Conservation (phyloP, 768 basidiomycete genomes). For the Xerocomellus chrysenteron region DNA sequence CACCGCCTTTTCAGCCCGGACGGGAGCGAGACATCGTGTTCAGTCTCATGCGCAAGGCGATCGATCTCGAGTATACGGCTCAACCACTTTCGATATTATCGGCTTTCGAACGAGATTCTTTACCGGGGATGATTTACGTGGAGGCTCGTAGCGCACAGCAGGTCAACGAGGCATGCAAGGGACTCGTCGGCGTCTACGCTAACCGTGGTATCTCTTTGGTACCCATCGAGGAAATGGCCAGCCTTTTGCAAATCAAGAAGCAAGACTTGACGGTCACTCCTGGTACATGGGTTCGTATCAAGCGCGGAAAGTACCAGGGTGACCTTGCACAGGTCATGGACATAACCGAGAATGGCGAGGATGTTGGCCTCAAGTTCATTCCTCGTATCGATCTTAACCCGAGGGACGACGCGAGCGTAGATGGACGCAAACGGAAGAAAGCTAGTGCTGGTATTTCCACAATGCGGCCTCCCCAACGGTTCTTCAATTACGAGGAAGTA, state of each 20-base stretch:
- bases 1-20: slow-evolving; percentile 57
- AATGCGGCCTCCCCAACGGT: slow-evolving; percentile 85
- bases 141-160: slow-evolving; percentile 88
- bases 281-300: slow-evolving; percentile 94
- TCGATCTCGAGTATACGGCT: slow-evolving; percentile 77
- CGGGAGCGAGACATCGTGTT: slow-evolving; percentile 92
- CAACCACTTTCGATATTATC: slow-evolving; percentile 85
- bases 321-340: slow-evolving; percentile 96
- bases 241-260: slow-evolving; percentile 92
- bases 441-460: slow-evolving; percentile 43
- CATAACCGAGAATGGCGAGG: slow-evolving; percentile 89
- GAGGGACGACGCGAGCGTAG: slow-evolving; percentile 68
- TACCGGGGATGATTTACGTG: slow-evolving; percentile 95
- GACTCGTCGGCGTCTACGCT: slow-evolving; percentile 90
- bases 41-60: slow-evolving; percentile 91
- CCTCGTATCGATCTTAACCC: slow-evolving; percentile 98
- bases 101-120: slow-evolving; percentile 93
- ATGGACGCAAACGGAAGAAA: slow-evolving; percentile 80
- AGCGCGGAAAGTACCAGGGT: slow-evolving; percentile 89
- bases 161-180: slow-evolving; percentile 80
- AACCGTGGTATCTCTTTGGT: slow-evolving; percentile 81
- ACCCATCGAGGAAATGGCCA: slow-evolving; percentile 98
- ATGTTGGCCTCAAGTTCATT: slow-evolving; percentile 88
- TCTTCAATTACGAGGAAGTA: slow-evolving; percentile 94
- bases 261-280: slow-evolving; percentile 80